Conservation (phyloP, 306 rosid genomes). For the Senna siamea region DNA sequence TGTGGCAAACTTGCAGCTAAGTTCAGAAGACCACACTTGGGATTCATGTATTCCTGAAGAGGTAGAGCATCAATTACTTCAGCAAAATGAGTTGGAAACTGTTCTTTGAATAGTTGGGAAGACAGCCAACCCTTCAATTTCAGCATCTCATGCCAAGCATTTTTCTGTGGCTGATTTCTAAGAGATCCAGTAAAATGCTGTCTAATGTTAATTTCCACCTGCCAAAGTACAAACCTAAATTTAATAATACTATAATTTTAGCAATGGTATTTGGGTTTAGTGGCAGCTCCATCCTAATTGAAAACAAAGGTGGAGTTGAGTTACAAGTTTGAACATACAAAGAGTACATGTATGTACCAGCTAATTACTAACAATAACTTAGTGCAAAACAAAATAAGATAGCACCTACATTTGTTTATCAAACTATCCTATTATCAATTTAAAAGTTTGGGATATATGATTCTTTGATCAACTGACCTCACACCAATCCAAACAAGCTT, state of each 20-base stretch:
- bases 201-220: conserved; percentile 94
- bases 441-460: conserved; percentile 16
- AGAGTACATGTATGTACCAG: background rate
- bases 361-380: conserved; percentile 20
- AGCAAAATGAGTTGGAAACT: conserved; percentile 88
- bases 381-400: background rate
- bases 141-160: conserved; percentile 69
- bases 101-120: conserved; percentile 83
- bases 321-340: background rate
- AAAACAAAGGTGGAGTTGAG: background rate
- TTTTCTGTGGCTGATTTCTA: conserved; percentile 54
- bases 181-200: conserved; percentile 88
- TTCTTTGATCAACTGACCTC: conserved; percentile 70
- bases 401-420: background rate
- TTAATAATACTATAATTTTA: conserved; percentile 29
- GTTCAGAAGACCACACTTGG: conserved; percentile 81
- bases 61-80: conserved; percentile 81
- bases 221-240: conserved; percentile 40
- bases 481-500: conserved; percentile 92
- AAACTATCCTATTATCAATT: conserved; percentile 11
- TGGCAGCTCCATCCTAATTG: background rate
- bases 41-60: conserved; percentile 92
- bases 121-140: conserved; percentile 92
- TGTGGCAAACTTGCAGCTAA: conserved; percentile 80
- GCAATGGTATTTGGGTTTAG: conserved; percentile 17